These are phyloP conservation scores for Phytophthora palmivora DNA, from an alignment of 352 stramenopile species.

Conservation along the genomic window DNA sequence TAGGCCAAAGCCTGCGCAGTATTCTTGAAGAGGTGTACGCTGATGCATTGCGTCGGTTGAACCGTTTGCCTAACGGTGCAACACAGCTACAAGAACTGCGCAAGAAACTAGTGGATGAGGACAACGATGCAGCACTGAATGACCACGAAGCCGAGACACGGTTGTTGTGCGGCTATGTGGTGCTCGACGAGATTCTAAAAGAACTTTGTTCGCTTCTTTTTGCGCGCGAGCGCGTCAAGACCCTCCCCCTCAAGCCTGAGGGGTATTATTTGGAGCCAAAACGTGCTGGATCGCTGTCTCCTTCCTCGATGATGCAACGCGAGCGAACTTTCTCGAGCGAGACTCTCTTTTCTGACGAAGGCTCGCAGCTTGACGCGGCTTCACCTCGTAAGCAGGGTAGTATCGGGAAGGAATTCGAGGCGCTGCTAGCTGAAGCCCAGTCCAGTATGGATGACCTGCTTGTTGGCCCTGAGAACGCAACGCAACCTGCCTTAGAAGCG, in stretches of 20 bases:
- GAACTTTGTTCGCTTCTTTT: slow-evolving; percentile 87
- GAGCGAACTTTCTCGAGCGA: slow-evolving; percentile 44
- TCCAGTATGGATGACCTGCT: slow-evolving; percentile 72
- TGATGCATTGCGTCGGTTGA: slow-evolving; percentile 69
- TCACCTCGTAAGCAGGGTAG: slow-evolving; percentile 42
- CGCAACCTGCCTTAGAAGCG: slow-evolving; percentile 20
- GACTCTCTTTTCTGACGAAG: slow-evolving; percentile 54
- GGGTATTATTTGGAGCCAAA: slow-evolving; percentile 86
- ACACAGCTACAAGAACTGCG: slow-evolving; percentile 57
- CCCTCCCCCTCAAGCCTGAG: slow-evolving; percentile 79
- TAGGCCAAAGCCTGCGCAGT: slow-evolving; percentile 63
- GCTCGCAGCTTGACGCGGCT: slow-evolving; percentile 36
- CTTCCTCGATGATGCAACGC: slow-evolving; percentile 30
- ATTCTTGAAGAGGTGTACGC: slow-evolving; percentile 86
- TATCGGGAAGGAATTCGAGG: slow-evolving; percentile 76
- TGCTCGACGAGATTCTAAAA: slow-evolving; percentile 88
- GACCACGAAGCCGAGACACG: slow-evolving; percentile 72
- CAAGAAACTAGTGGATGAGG: slow-evolving; percentile 68
- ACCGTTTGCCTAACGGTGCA: slow-evolving; percentile 60
- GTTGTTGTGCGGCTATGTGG: slow-evolving; percentile 75
- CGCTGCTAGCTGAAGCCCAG: slow-evolving; percentile 72
- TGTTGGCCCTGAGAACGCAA: slow-evolving; percentile 24
- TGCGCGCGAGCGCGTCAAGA: slow-evolving; percentile 74
- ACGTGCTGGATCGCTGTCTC: slow-evolving; percentile 38
- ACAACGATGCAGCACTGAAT: slow-evolving; percentile 68